phyloP scores from a whole-genome alignment of 192 early-diverging fungal genomes.

The Cladochytrium replicatum region DNA sequence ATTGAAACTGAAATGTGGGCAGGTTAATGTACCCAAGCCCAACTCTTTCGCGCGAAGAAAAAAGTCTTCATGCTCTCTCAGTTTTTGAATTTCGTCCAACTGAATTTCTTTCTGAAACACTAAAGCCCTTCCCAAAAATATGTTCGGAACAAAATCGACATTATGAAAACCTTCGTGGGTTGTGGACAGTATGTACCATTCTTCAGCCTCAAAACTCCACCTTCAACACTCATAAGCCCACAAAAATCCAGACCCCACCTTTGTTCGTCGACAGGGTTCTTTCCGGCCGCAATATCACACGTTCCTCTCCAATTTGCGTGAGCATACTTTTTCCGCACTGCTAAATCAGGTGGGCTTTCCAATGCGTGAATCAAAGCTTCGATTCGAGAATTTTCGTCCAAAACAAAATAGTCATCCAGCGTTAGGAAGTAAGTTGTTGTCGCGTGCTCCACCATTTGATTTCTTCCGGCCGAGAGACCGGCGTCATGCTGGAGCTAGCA shows the following conservation, averaged over 20 bases:
- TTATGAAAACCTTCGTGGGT: conserved; percentile 16
- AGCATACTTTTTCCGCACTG: no score
- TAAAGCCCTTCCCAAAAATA: conserved; percentile 20
- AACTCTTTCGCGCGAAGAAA: conserved; percentile 24
- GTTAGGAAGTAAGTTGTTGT: conserved; percentile 19
- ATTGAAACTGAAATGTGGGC: conserved; percentile 19
- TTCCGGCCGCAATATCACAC: conserved; percentile 23
- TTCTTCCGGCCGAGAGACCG: conserved; percentile 25
- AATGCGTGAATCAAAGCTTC: conserved; percentile 18
- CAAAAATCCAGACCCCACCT: conserved; percentile 23
- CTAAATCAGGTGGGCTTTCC: conserved; percentile 6
- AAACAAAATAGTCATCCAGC: conserved; percentile 22
- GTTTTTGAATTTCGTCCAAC: conserved; percentile 24
- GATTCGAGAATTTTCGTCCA: conserved; percentile 4
- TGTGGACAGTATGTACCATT: conserved; percentile 6
- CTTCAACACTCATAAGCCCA: conserved; percentile 13
- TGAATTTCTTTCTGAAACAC: conserved; percentile 9
- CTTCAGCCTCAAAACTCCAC: conserved; percentile 5
- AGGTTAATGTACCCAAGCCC: conserved; percentile 15
- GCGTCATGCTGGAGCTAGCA: conserved; percentile 20
- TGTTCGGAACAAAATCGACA: conserved; percentile 26
- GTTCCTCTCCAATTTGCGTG: background rate
- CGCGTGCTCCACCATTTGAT: conserved; percentile 20
- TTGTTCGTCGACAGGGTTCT: conserved; percentile 22
- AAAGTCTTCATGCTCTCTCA: conserved; percentile 30